Evolutionary conservation across 371 early-diverging fungal genomes (phyloP).

Genomic region (Mortierella sp.): DNA sequence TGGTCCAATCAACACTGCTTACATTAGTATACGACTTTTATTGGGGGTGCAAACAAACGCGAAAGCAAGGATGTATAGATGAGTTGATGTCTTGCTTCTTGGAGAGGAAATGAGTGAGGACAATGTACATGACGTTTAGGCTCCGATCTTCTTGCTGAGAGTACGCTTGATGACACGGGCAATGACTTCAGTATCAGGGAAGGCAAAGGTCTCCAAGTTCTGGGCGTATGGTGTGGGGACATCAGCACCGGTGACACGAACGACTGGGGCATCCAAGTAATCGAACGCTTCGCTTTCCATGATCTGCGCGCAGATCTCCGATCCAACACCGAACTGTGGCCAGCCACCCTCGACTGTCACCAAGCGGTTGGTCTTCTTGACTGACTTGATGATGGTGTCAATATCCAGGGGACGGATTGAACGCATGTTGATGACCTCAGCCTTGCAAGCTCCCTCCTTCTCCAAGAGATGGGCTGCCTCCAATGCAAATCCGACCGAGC

Average conservation of each 20-base stretch:
- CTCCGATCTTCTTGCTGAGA: slow-evolving; percentile 63
- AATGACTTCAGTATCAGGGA: slow-evolving; percentile 92
- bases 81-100: background rate
- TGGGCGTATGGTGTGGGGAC: slow-evolving; percentile 98
- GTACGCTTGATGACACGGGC: slow-evolving; percentile 76
- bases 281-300: slow-evolving; percentile 97
- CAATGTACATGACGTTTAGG: slow-evolving; percentile 19
- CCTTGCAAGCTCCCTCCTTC: slow-evolving; percentile 82
- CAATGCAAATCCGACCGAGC: slow-evolving; percentile 88
- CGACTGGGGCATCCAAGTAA: slow-evolving; percentile 95
- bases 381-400: slow-evolving; percentile 89
- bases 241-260: slow-evolving; percentile 97
- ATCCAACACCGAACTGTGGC: slow-evolving; percentile 97
- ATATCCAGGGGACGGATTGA: slow-evolving; percentile 98
- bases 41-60: too few relatives aligned
- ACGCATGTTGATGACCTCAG: slow-evolving; percentile 96
- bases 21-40: too few relatives aligned
- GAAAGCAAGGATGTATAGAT: too few relatives aligned
- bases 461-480: slow-evolving; percentile 93
- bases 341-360: slow-evolving; percentile 98
- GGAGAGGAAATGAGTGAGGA: slow-evolving; percentile 2
- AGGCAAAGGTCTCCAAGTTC: slow-evolving; percentile 92
- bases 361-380: slow-evolving; percentile 98
- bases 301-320: slow-evolving; percentile 96
- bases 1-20: too few relatives aligned